phyloP scores from a whole-genome alignment of 768 basidiomycete genomes.

The Coprinopsis cinerea region DNA sequence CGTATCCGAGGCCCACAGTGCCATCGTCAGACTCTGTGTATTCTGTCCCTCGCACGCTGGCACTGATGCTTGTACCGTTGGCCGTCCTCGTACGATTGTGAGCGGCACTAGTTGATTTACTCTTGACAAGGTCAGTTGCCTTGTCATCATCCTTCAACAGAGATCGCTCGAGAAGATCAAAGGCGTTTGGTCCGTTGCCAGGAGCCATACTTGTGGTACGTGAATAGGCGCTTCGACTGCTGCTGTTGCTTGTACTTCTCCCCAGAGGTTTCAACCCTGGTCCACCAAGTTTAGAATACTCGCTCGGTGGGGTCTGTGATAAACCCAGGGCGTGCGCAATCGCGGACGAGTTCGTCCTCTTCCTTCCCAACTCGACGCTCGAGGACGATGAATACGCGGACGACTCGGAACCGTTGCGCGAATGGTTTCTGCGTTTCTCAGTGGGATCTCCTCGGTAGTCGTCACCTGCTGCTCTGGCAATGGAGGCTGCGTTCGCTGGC shows the following conservation, averaged over 20 bases:
- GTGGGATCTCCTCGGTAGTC: background rate
- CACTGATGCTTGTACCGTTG: slow-evolving; percentile 4
- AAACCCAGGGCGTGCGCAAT: slow-evolving; percentile 41
- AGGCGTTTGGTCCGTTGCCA: slow-evolving; percentile 4
- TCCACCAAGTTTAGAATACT: slow-evolving; percentile 33
- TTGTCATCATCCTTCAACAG: slow-evolving; percentile 26
- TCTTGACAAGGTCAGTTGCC: slow-evolving; percentile 23
- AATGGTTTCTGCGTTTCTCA: slow-evolving; percentile 6
- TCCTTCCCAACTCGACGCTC: slow-evolving; percentile 9
- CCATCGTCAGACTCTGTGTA: slow-evolving; percentile 10
- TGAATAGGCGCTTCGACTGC: slow-evolving; percentile 27
- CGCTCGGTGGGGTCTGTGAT: slow-evolving; percentile 33
- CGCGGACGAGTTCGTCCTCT: slow-evolving; percentile 28
- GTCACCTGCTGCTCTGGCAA: background rate
- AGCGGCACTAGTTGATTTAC: slow-evolving; percentile 20
- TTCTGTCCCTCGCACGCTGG: slow-evolving; percentile 7
- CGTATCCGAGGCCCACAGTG: slow-evolving; percentile 10
- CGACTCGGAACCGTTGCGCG: slow-evolving; percentile 19
- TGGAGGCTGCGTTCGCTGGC: background rate
- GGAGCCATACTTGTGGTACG: slow-evolving; percentile 17
- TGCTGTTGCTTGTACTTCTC: slow-evolving; percentile 25
- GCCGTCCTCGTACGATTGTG: slow-evolving; percentile 20
- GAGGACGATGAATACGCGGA: slow-evolving; percentile 23
- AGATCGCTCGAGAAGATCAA: slow-evolving; percentile 13
- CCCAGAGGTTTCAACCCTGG: slow-evolving; percentile 26